Conservation (phyloP, 495 filamentous ascomycete genomes). For the Corynascus novoguineensis region DNA sequence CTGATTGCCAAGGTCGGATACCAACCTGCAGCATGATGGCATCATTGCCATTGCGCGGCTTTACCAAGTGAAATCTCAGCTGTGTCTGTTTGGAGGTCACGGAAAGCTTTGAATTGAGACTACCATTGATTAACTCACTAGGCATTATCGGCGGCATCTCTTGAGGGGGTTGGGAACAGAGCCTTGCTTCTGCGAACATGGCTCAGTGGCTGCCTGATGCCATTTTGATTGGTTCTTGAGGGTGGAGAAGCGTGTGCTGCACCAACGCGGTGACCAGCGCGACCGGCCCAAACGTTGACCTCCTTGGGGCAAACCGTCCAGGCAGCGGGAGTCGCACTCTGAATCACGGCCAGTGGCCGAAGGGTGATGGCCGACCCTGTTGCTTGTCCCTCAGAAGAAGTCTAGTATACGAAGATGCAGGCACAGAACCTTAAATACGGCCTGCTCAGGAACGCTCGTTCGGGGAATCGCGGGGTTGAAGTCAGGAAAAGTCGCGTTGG, state of each 20-base stretch:
- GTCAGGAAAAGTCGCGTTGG: too few species aligned
- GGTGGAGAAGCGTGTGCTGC: neutral
- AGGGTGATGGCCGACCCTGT: too few species aligned
- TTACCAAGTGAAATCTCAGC: neutral
- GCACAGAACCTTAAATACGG: too few species aligned
- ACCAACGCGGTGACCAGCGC: constrained; percentile 1
- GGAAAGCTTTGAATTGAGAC: neutral
- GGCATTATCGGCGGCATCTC: neutral
- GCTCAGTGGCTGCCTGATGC: constrained; percentile 6
- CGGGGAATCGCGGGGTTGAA: too few species aligned
- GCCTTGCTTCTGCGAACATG: neutral
- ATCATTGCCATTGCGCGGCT: neutral
- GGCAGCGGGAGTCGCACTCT: too few species aligned
- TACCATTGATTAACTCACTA: neutral
- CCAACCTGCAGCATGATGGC: neutral
- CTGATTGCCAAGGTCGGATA: neutral
- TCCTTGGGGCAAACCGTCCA: neutral
- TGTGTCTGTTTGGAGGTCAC: neutral
- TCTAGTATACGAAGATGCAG: too few species aligned
- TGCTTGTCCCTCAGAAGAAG: too few species aligned
- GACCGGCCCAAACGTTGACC: neutral
- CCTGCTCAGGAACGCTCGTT: too few species aligned
- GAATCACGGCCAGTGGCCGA: too few species aligned
- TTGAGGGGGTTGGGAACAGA: neutral
- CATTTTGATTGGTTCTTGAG: neutral